phyloP scores from a whole-genome alignment of 495 filamentous ascomycete species.

The Geopyxis carbonaria region DNA sequence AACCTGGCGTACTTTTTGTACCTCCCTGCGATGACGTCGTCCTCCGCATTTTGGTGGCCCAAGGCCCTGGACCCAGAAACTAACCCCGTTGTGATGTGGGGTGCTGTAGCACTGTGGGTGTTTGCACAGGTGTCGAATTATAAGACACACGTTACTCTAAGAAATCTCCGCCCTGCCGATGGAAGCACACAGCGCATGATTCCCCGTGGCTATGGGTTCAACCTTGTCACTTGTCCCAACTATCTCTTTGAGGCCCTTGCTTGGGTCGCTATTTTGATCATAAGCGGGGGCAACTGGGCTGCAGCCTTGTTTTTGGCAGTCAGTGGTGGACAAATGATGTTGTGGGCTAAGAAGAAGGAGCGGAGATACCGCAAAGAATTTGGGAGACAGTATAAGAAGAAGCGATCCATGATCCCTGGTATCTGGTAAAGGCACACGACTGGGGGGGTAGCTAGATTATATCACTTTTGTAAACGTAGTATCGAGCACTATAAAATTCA shows the following conservation, averaged over 20 bases:
- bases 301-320: slow-evolving; percentile 53
- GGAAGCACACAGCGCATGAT: slow-evolving; percentile 77
- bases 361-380: slow-evolving; percentile 74
- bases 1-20: slow-evolving; percentile 78
- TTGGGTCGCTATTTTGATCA: slow-evolving; percentile 60
- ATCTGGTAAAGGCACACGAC: slow-evolving; percentile 21
- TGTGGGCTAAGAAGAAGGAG: slow-evolving; percentile 90
- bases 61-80: slow-evolving; percentile 9
- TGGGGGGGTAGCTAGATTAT: neutral
- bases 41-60: slow-evolving; percentile 22
- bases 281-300: slow-evolving; percentile 59
- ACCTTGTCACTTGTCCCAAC: slow-evolving; percentile 82
- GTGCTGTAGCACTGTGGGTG: slow-evolving; percentile 50
- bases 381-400: slow-evolving; percentile 80
- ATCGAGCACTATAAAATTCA: too few relatives aligned
- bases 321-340: slow-evolving; percentile 56
- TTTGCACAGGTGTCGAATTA: slow-evolving; percentile 67
- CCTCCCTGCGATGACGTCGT: slow-evolving; percentile 42
- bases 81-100: slow-evolving; percentile 37
- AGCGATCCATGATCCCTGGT: slow-evolving; percentile 58
- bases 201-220: slow-evolving; percentile 72
- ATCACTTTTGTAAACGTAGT: too few relatives aligned
- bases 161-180: slow-evolving; percentile 47
- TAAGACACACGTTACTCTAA: slow-evolving; percentile 57
- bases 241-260: slow-evolving; percentile 83